Evolutionary conservation across 148 eudicot genomes (phyloP).

Genomic region (Rhododendron molle): DNA sequence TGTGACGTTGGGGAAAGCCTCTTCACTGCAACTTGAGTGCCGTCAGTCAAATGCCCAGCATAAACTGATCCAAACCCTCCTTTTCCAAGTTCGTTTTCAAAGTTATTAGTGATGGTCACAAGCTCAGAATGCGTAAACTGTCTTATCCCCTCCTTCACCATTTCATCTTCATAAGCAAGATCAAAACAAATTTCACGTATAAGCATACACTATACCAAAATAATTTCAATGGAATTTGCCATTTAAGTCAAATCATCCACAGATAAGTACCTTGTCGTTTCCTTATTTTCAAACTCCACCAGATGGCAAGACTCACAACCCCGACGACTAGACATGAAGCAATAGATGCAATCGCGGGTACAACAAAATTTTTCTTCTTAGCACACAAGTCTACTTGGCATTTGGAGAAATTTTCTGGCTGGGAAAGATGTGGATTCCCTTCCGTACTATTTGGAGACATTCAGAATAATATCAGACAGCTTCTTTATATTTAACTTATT

Average conservation of each 20-base stretch:
- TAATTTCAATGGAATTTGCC: background rate
- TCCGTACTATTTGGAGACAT: too few relatives aligned
- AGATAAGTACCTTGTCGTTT: background rate
- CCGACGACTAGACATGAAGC: background rate
- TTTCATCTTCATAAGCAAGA: background rate
- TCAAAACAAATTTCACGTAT: background rate
- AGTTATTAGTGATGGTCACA: background rate
- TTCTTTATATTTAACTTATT: too few relatives aligned
- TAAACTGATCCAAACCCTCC: constrained; percentile 36
- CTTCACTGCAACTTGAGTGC: background rate
- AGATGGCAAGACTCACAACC: background rate
- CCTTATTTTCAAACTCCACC: background rate
- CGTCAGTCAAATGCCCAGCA: constrained; percentile 3
- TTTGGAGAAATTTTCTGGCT: background rate
- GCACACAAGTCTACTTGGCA: background rate
- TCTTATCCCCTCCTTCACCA: background rate
- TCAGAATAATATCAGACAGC: background rate
- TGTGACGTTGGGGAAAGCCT: background rate
- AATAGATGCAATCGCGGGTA: background rate
- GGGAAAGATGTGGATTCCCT: too few relatives aligned
- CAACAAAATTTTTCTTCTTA: background rate
- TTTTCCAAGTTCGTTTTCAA: constrained; percentile 14
- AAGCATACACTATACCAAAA: background rate
- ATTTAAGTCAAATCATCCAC: background rate
- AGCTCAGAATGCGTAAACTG: background rate